Base-by-base conservation (phyloP, 306 rosid genomes). In the Inga leiocalycina region DNA sequence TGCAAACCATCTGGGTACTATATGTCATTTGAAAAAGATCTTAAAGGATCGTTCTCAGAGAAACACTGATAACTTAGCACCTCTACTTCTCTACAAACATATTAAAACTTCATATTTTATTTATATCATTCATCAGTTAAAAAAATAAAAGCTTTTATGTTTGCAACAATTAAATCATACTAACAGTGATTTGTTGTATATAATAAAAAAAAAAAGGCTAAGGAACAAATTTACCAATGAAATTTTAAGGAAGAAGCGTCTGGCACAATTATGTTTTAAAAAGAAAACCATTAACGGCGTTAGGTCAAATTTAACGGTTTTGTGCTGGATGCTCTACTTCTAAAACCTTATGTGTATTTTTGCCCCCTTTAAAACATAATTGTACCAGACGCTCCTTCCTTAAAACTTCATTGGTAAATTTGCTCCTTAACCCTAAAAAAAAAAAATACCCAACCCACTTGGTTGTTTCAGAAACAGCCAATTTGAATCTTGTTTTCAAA, bases 1-100 rank as follows among this genome's bases (percentile, higher is more conserved):
- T 46, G 61, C 19, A 54, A 65, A 46, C 27, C n/a, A 24, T 80
- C 79, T 77, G 72, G 51, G 8, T 32, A 76, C 66, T 66, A 41
- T n/a, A 54, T 52, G 56, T 11, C 45, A 59, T 56, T 64, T 71
- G 4, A 16, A 27, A 70, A 66, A 80, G 67, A 86, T 19, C 52
- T 62, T 30, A 76, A 79, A 5, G n/a, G 16, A 19, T 39, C 10
- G 15, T 16, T 37, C 48, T 19, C n/a, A 39, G 30, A 39, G 49
- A 69, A 39, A 37, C 49, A 37, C 8, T 9, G 74, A 69, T 69
- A 16, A 39, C 11, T 19, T 17, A 39, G 49, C 15, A 17, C 22
- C 20, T 69, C 49, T 19, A 49, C 56, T 4, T 6, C 15, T 15
- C 5, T 49, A 37, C 49, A 69, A 67, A 3, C 16, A 69, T 35